Conservation (phyloP, 768 basidiomycete genomes). For the Auricularia sp. region DNA sequence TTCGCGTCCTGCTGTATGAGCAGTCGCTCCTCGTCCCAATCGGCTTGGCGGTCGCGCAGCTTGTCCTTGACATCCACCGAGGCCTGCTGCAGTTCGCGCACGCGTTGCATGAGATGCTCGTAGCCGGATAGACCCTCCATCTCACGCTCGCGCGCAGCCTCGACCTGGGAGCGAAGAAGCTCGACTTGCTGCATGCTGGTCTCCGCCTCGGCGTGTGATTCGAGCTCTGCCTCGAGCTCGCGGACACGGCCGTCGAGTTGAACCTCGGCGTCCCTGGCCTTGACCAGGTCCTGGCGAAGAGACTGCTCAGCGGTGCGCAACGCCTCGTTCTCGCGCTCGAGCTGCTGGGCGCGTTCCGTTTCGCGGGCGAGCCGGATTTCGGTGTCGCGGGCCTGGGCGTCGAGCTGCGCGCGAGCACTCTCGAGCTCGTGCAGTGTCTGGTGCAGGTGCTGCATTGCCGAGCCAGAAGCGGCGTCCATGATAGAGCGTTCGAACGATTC, state of each 20-base stretch:
- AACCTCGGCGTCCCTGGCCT: background rate
- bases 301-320: background rate
- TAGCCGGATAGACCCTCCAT: background rate
- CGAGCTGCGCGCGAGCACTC: background rate
- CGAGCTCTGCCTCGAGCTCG: slow-evolving; percentile 31
- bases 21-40: slow-evolving; percentile 1
- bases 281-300: background rate
- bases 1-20: background rate
- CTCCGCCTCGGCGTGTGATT: slow-evolving; percentile 25
- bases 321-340: background rate
- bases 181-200: slow-evolving; percentile 18
- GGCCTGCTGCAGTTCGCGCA: background rate
- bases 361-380: slow-evolving; percentile 1
- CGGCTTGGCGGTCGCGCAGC: background rate
- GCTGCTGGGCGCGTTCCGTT: background rate
- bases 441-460: background rate
- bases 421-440: slow-evolving; percentile 2
- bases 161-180: background rate
- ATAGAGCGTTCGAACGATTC: slow-evolving; percentile 1
- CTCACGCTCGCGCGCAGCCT: background rate
- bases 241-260: background rate
- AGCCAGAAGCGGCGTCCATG: background rate
- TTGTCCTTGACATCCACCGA: background rate
- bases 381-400: background rate
- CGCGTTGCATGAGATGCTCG: background rate